Percentiles rank a stretch among this genome's conserved stretches.
These are phyloP conservation scores for Sarocladium kiliense DNA, from an alignment of 2,329 filamentous ascomycete genomes.

Conservation along the genomic window DNA sequence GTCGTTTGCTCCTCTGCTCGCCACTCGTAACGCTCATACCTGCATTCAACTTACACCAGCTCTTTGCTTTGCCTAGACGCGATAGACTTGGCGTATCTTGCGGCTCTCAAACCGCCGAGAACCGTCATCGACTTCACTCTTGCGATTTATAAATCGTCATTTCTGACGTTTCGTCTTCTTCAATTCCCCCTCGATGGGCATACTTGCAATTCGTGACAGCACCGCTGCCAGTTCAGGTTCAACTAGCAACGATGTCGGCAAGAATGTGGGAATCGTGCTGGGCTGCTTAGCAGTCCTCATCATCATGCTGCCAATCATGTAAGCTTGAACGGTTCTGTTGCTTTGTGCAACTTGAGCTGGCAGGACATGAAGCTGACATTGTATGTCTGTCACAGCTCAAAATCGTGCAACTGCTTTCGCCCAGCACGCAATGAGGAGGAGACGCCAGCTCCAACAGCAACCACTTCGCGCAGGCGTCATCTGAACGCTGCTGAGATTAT, in stretches of 20 bases:
- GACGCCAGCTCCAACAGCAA: background rate
- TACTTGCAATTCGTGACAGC: constrained; percentile 3
- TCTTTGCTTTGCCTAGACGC: background rate
- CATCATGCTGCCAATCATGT: constrained; percentile 4
- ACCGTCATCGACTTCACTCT: background rate
- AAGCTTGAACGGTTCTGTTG: no score
- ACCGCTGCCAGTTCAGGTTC: background rate
- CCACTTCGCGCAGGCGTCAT: background rate
- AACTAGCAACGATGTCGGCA: constrained; percentile 1
- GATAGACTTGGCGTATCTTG: background rate
- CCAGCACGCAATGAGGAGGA: background rate
- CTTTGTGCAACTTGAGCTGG: no score
- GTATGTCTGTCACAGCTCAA: background rate
- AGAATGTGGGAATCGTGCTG: constrained; percentile 5
- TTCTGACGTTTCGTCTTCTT: background rate
- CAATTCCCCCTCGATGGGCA: constrained; percentile 1
- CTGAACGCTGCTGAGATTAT: constrained; percentile 7
- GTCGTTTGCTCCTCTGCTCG: background rate
- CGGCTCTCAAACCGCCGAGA: no score
- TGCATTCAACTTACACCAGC: background rate
- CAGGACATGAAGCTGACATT: no score
- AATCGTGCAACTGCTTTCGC: background rate
- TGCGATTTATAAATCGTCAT: background rate
- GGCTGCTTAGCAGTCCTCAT: constrained; percentile 1
- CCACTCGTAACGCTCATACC: background rate